These are phyloP conservation scores for Helotiales sp. DNA, from an alignment of 2,329 filamentous ascomycete species.

Conservation along the genomic window DNA sequence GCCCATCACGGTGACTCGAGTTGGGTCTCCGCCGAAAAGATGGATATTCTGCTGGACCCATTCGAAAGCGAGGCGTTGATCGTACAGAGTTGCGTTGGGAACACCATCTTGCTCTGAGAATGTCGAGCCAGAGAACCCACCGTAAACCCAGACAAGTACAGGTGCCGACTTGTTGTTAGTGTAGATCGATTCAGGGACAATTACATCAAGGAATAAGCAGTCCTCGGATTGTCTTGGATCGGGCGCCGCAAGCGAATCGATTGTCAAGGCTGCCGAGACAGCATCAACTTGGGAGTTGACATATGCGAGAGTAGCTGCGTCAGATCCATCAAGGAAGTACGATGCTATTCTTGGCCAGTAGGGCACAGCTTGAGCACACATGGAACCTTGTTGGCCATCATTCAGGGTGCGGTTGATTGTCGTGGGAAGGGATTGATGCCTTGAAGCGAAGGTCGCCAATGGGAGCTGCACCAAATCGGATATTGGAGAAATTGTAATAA, in stretches of 20 bases:
- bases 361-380: conserved; percentile 30
- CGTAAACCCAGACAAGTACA: conserved; percentile 55
- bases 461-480: conserved; percentile 51
- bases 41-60: conserved; percentile 61
- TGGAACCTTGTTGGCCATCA: conserved; percentile 31
- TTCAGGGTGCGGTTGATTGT: conserved; percentile 40
- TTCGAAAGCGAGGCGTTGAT: conserved; percentile 61
- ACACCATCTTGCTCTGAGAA: conserved; percentile 35
- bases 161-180: conserved; percentile 40
- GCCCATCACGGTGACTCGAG: conserved; percentile 55
- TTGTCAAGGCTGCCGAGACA: not conserved
- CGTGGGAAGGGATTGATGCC: conserved; percentile 43
- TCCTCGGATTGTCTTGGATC: conserved; percentile 45
- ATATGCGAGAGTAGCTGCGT: not conserved
- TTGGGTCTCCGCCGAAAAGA: conserved; percentile 58
- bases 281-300: conserved; percentile 1
- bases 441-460: conserved; percentile 50
- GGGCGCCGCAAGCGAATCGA: not conserved
- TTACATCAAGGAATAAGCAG: conserved; percentile 53
- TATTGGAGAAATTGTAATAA: conserved; percentile 47
- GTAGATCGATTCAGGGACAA: conserved; percentile 47
- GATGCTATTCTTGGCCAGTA: conserved; percentile 3
- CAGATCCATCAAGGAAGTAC: not conserved
- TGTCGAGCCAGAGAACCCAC: conserved; percentile 39
- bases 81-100: conserved; percentile 56